Percentiles rank a stretch among this genome's conserved stretches.
Evolutionary conservation across 2,329 filamentous ascomycete species (phyloP).

Genomic region (Metarhizium brunneum): DNA sequence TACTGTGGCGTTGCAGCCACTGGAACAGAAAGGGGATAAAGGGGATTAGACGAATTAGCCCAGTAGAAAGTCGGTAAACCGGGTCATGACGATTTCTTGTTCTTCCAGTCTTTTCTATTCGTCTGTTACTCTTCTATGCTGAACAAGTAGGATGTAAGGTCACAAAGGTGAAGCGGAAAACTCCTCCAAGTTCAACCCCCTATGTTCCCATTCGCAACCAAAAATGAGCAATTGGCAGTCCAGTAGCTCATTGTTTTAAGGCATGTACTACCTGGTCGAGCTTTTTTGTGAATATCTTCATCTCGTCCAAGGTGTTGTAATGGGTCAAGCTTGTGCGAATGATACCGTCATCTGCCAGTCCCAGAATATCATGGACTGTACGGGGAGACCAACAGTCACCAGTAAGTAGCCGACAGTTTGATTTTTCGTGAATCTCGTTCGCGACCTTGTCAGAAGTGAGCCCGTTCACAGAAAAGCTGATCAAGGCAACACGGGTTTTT

Average conservation of each 20-base stretch:
- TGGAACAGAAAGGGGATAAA: no score
- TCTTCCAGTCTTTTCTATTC: no score
- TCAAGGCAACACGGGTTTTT: conserved; percentile 47
- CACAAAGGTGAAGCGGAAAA: no score
- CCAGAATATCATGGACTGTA: conserved; percentile 49
- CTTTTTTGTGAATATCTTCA: background rate
- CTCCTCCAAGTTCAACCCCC: no score
- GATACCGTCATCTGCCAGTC: conserved; percentile 48
- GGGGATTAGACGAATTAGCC: no score
- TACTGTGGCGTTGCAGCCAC: no score
- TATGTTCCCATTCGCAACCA: no score
- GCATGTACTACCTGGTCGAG: background rate
- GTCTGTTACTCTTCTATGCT: no score
- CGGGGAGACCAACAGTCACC: conserved; percentile 62
- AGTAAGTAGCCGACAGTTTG: conserved; percentile 54
- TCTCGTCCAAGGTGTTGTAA: conserved; percentile 49
- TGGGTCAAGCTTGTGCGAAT: conserved; percentile 62
- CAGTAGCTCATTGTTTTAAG: background rate
- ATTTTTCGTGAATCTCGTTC: conserved; percentile 49
- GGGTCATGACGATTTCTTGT: no score
- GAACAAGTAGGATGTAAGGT: no score
- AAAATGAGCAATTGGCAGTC: no score
- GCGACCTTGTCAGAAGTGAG: conserved; percentile 48
- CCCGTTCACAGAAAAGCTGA: conserved; percentile 57
- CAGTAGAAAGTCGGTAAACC: no score